Evolutionary conservation across 2,329 filamentous ascomycete genomes (phyloP), one percentile per base, ranked within the genome.

Genomic region (Epichloe sibirici): DNA sequence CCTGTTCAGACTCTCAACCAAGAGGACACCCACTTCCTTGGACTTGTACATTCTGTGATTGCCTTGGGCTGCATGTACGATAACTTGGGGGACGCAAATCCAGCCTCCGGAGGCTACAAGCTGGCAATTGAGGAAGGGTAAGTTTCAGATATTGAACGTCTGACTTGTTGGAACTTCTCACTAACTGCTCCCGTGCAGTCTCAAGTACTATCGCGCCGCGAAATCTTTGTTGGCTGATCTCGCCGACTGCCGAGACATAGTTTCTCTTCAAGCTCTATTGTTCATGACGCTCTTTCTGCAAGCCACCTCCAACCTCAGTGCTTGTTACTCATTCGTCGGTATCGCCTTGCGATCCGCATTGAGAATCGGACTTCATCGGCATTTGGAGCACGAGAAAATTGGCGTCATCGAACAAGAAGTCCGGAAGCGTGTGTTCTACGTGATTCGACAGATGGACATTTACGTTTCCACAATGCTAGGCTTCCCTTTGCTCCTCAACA

Each of bases 241-340:
- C 44, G 81, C 80, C 1, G 81, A 84, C 55, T 90, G 86, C 59
- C 81, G 86, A 46, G 86, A 90, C 62, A 72, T 91, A 44, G 78
- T 75, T 21, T 86, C 86, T 1, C 71, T 91, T 8, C 87, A 93
- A 65, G 81, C 85, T 2, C 75, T 93, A 6, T 70, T 90, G 21
- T 90, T 88, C 64, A 86, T 90, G 77, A 85, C 90, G 48, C 71
- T 91, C 3, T 93, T 90, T 62, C 74, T 91, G 1, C 88, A 93
- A 62, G 82, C 85, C 2, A 87, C 88, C 2, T 86, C 86, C 9
- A 88, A 88, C 62, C 71, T 91, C 34, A 87, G 83, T 62, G 85
- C 82, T 9, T 91, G 87, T 63, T 91, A 91, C 66, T 81, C 86
- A 0, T 90, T 88, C 59, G 77, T 91, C 47, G 87, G 87, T 6